Percentiles rank a stretch among this genome's conserved stretches.
These are phyloP conservation scores for Bromus sterilis DNA, from an alignment of 176 grass and related monocot species.

Conservation along the genomic window DNA sequence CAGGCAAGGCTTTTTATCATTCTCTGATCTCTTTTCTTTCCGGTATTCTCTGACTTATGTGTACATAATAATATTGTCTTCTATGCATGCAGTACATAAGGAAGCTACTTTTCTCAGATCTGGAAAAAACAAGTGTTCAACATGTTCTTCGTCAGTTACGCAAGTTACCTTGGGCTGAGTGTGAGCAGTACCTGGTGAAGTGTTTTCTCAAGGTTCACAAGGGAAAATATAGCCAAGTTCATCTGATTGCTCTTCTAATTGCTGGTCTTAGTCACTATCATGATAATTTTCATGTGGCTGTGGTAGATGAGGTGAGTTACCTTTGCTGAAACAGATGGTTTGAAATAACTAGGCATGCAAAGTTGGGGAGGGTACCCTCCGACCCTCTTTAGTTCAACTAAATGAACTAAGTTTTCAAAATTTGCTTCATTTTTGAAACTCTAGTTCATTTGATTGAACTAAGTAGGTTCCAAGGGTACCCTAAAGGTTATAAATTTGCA, in stretches of 20 bases:
- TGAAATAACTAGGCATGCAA: too few species aligned
- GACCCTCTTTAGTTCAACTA: too few species aligned
- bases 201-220: conserved; percentile 82
- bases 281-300: conserved; percentile 53
- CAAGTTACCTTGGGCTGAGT: conserved; percentile 74
- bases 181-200: conserved; percentile 56
- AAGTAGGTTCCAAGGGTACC: too few species aligned
- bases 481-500: too few species aligned
- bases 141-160: conserved; percentile 65
- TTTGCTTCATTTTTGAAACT: too few species aligned
- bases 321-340: not conserved
- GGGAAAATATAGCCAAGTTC: conserved; percentile 71
- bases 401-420: too few species aligned
- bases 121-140: conserved; percentile 60
- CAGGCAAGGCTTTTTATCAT: not conserved
- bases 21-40: not conserved
- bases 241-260: conserved; percentile 55
- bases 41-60: not conserved
- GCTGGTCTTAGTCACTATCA: conserved; percentile 58
- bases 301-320: conserved; percentile 61
- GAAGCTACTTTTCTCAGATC: conserved; percentile 70
- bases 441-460: too few species aligned
- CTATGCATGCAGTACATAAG: conserved; percentile 56
- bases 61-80: not conserved
- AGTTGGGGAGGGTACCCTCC: too few species aligned